These are phyloP conservation scores for Zopfia rhizophila DNA, from an alignment of 2,329 filamentous ascomycete species.

Conservation along the genomic window DNA sequence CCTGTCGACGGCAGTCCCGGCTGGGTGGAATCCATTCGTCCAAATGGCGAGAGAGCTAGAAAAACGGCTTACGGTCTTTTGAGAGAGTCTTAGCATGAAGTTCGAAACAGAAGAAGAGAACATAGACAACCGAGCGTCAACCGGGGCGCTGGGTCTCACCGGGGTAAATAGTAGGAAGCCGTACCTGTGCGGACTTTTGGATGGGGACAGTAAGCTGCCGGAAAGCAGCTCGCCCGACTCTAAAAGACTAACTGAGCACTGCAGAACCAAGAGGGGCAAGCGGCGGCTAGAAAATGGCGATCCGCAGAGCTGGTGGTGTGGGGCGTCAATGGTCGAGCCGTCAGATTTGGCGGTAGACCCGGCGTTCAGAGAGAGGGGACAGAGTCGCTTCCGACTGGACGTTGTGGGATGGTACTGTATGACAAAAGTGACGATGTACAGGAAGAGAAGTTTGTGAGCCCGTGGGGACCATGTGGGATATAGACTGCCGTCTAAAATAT, in stretches of 20 bases:
- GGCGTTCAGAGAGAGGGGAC: slow-evolving; percentile 20
- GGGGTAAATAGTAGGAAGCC: slow-evolving; percentile 18
- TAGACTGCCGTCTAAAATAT: slow-evolving; percentile 35
- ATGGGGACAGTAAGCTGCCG: slow-evolving; percentile 26
- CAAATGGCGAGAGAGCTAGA: slow-evolving; percentile 2
- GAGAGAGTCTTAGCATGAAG: slow-evolving; percentile 1
- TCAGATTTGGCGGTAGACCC: slow-evolving; percentile 28
- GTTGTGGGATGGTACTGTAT: slow-evolving; percentile 25
- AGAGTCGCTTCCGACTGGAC: slow-evolving; percentile 24
- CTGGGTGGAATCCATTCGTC: slow-evolving; percentile 35
- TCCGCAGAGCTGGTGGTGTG: slow-evolving; percentile 33
- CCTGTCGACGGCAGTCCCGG: slow-evolving; percentile 30
- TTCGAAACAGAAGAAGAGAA: slow-evolving; percentile 15
- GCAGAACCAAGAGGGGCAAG: slow-evolving; percentile 39
- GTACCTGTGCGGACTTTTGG: slow-evolving; percentile 20
- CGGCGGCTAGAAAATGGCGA: slow-evolving; percentile 40
- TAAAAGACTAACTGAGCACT: slow-evolving; percentile 30
- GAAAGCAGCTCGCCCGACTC: slow-evolving; percentile 31
- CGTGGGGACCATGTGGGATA: slow-evolving; percentile 39
- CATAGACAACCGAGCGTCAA: slow-evolving; percentile 9
- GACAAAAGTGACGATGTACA: slow-evolving; percentile 25
- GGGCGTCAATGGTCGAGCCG: slow-evolving; percentile 37
- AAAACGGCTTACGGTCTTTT: background rate
- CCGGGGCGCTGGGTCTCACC: slow-evolving; percentile 14
- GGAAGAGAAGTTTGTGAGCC: slow-evolving; percentile 24